phyloP scores from a whole-genome alignment of 2,329 filamentous ascomycete species.

The Beauveria varroae region DNA sequence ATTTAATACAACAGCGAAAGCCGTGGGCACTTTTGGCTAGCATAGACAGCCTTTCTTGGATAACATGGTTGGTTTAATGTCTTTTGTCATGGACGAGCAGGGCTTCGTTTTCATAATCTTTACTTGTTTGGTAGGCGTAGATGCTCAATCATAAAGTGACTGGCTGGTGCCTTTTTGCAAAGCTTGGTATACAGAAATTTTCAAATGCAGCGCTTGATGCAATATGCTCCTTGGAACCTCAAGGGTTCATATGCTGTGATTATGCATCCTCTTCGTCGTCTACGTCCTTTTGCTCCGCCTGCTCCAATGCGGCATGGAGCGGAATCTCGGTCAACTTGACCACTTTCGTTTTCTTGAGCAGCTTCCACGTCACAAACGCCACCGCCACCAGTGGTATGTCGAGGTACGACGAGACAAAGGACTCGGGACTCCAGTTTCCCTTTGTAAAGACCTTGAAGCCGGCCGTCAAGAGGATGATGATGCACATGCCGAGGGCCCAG shows the following conservation, averaged over 20 bases:
- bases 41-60: neutral
- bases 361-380: slow-evolving; percentile 57
- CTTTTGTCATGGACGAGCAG: neutral
- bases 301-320: slow-evolving; percentile 42
- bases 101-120: too few species aligned
- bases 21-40: neutral
- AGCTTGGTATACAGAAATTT: neutral
- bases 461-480: slow-evolving; percentile 61
- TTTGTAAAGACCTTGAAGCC: slow-evolving; percentile 58
- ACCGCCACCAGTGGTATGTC: slow-evolving; percentile 51
- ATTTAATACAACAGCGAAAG: slow-evolving; percentile 1
- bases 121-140: neutral
- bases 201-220: neutral
- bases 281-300: slow-evolving; percentile 26
- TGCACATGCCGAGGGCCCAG: slow-evolving; percentile 49
- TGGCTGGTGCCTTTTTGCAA: neutral
- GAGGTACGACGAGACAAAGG: slow-evolving; percentile 55
- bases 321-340: slow-evolving; percentile 44
- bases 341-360: slow-evolving; percentile 53
- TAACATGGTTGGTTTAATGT: slow-evolving; percentile 1
- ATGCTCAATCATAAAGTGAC: neutral
- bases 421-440: slow-evolving; percentile 49
- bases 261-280: neutral
- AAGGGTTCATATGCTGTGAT: neutral
- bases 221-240: neutral